phyloP scores from a whole-genome alignment of 768 basidiomycete species.

The Symmetrospora coprosmae region DNA sequence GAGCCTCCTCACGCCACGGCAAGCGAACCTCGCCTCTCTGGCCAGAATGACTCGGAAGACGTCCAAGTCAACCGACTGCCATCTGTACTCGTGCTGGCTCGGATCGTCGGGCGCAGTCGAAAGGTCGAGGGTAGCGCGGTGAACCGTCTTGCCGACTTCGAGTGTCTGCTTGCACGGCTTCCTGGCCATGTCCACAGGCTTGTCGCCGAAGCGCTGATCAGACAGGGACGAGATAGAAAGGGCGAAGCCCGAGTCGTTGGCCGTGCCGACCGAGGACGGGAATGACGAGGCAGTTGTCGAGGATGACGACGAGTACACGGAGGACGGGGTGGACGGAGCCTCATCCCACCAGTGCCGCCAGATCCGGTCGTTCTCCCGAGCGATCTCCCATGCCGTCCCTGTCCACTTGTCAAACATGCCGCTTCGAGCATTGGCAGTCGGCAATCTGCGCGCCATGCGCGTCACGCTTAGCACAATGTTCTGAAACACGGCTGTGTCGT shows the following conservation, averaged over 20 bases:
- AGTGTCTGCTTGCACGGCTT: neutral
- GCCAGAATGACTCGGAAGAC: neutral
- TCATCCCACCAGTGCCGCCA: conserved; percentile 7
- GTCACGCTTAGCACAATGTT: conserved; percentile 7
- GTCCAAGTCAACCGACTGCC: neutral
- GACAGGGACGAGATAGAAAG: neutral
- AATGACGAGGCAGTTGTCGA: neutral
- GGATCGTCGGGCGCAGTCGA: neutral
- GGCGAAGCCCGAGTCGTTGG: neutral
- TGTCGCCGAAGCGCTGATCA: neutral
- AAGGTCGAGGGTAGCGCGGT: neutral
- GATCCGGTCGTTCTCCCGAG: neutral
- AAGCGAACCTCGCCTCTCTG: neutral
- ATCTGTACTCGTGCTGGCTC: neutral
- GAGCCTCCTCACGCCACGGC: conserved; percentile 35
- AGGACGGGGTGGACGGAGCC: neutral
- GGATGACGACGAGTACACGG: too few species aligned
- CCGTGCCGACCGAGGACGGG: neutral
- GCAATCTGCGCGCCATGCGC: neutral
- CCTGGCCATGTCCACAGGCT: neutral
- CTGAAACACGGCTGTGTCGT: neutral
- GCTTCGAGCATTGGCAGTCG: neutral
- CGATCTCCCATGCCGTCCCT: conserved; percentile 2
- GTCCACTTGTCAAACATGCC: neutral
- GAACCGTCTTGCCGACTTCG: neutral